Percentiles rank a stretch among this genome's conserved stretches.
These are phyloP conservation scores for Hypoxylon sp. DNA, from an alignment of 2,329 filamentous ascomycete genomes.

Conservation along the genomic window DNA sequence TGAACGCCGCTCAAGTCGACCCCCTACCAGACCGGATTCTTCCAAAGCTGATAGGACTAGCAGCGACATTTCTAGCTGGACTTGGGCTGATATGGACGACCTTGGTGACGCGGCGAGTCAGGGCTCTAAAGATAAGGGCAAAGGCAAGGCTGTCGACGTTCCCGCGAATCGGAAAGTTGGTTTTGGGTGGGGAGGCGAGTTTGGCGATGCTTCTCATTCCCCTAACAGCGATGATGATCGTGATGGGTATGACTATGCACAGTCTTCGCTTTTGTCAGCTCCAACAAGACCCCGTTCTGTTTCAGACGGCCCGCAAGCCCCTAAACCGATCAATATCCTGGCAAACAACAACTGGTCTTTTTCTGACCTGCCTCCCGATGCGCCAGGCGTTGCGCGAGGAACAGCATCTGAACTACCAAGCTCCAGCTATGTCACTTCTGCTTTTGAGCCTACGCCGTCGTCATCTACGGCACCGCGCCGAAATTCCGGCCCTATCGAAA, in stretches of 20 bases:
- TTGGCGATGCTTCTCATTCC: conserved; percentile 23
- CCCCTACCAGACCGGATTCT: conserved; percentile 35
- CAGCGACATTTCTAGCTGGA: conserved; percentile 48
- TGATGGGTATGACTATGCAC: conserved; percentile 17
- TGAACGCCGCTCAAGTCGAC: conserved; percentile 17
- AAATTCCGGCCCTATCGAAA: background rate
- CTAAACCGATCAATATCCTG: conserved; percentile 61
- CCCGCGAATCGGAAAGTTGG: conserved; percentile 10
- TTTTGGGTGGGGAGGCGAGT: conserved; percentile 37
- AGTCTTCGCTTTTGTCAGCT: conserved; percentile 26
- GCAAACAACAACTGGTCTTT: conserved; percentile 73
- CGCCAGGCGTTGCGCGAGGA: conserved; percentile 11
- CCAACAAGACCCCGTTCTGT: conserved; percentile 61
- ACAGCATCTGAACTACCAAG: conserved; percentile 23
- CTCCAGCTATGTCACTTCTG: background rate
- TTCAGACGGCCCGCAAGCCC: conserved; percentile 66
- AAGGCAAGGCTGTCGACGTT: conserved; percentile 32
- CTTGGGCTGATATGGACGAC: conserved; percentile 47
- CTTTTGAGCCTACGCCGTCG: conserved; percentile 9
- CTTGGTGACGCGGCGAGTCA: conserved; percentile 30
- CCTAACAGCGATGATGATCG: conserved; percentile 9
- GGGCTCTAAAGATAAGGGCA: conserved; percentile 38
- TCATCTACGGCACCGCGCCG: background rate
- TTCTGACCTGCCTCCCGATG: conserved; percentile 53
- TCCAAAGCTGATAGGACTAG: conserved; percentile 35